phyloP scores from a whole-genome alignment of 2,329 filamentous ascomycete species.

The Fusarium redolens region DNA sequence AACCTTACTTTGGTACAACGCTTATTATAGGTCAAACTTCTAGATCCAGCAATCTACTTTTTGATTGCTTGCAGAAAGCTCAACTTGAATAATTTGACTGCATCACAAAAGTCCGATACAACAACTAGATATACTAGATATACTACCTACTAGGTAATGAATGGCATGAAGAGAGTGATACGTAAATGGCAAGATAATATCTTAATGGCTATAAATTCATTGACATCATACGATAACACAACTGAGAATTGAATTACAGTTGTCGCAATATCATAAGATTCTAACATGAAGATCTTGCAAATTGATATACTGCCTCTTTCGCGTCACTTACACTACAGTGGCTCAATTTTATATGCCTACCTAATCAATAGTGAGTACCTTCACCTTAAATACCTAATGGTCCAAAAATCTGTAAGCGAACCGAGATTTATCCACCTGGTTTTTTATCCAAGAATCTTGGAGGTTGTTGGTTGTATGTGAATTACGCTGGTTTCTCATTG shows the following conservation, averaged over 20 bases:
- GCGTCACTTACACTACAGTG: neutral
- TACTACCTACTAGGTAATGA: too few species aligned
- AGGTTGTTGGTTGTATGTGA: neutral
- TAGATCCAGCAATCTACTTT: neutral
- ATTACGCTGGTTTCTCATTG: neutral
- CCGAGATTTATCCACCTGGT: neutral
- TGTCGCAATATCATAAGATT: neutral
- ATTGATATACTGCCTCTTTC: neutral
- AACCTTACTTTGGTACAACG: neutral
- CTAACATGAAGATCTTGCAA: neutral
- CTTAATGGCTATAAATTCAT: neutral
- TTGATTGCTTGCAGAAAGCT: neutral
- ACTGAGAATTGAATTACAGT: neutral
- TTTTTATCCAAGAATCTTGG: neutral
- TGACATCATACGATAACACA: neutral
- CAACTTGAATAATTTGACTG: neutral
- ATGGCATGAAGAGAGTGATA: neutral
- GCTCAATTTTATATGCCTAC: neutral
- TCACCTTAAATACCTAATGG: neutral
- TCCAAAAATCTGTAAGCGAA: too few species aligned
- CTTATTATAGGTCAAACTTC: neutral
- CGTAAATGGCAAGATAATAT: neutral
- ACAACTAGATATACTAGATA: neutral
- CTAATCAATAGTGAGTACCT: neutral
- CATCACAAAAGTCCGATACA: neutral